Evolutionary conservation across 805 yeast genomes (phyloP).

Genomic region (Ogataea trehaloabstinens): DNA sequence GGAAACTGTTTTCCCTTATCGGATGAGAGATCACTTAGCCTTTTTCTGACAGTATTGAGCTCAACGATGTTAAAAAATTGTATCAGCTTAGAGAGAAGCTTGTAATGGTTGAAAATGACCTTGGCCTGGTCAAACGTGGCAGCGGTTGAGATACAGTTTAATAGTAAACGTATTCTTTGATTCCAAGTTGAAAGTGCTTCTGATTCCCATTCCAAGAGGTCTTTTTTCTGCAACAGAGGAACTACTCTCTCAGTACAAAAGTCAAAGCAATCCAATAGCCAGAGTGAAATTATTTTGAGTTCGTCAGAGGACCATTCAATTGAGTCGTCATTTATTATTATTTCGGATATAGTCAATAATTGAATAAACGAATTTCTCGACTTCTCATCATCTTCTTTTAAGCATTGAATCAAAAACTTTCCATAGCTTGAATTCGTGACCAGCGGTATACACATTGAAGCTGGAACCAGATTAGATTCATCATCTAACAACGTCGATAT

Average conservation of each 20-base stretch:
- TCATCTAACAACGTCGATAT: neutral
- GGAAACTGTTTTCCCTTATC: conserved; percentile 47
- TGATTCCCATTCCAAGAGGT: conserved; percentile 1
- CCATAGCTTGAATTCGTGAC: conserved; percentile 33
- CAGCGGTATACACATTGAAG: conserved; percentile 23
- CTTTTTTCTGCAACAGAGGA: conserved; percentile 16
- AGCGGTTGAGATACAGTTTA: conserved; percentile 44
- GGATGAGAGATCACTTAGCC: conserved; percentile 27
- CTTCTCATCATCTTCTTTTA: neutral
- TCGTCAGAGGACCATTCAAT: conserved; percentile 39
- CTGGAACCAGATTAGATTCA: conserved; percentile 13
- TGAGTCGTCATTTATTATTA: conserved; percentile 37
- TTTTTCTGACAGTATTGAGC: conserved; percentile 35
- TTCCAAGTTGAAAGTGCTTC: conserved; percentile 14
- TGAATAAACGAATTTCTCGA: conserved; percentile 7
- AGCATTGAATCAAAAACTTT: conserved; percentile 20
- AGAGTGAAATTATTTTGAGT: conserved; percentile 38
- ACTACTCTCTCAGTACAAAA: conserved; percentile 17
- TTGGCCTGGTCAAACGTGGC: conserved; percentile 40
- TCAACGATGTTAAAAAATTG: conserved; percentile 41
- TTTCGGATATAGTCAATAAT: conserved; percentile 31
- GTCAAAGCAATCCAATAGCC: conserved; percentile 37
- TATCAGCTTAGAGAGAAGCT: conserved; percentile 35
- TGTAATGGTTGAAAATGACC: conserved; percentile 40
- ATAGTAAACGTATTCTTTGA: conserved; percentile 20